These are phyloP conservation scores for Rhexocercosporidium sp. DNA, from an alignment of 2,329 filamentous ascomycete species.

Conservation along the genomic window DNA sequence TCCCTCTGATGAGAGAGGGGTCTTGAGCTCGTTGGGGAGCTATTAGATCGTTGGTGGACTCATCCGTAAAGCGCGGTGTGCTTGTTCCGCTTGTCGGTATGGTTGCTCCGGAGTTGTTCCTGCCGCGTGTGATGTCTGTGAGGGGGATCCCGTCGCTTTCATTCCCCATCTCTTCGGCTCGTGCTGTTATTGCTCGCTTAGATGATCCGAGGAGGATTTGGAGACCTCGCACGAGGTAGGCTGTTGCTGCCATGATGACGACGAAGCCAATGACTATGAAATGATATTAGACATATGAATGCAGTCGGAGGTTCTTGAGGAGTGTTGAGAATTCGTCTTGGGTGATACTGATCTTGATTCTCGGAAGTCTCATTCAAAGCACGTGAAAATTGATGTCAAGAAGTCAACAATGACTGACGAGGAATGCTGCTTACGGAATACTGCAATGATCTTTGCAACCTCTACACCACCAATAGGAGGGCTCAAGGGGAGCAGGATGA, in stretches of 20 bases:
- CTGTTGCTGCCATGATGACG: slow-evolving; percentile 56
- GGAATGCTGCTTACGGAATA: slow-evolving; percentile 54
- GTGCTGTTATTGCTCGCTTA: slow-evolving; percentile 56
- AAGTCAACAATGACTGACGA: not conserved
- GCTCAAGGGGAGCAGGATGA: slow-evolving; percentile 63
- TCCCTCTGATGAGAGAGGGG: slow-evolving; percentile 36
- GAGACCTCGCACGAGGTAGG: slow-evolving; percentile 59
- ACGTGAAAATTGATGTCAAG: not conserved
- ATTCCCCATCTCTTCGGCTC: slow-evolving; percentile 56
- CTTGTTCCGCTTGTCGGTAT: slow-evolving; percentile 20
- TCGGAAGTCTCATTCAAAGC: not conserved
- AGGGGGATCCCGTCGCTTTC: slow-evolving; percentile 56
- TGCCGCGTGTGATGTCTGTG: slow-evolving; percentile 34
- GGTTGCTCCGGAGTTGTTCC: slow-evolving; percentile 28
- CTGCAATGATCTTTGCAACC: slow-evolving; percentile 62
- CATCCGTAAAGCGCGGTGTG: slow-evolving; percentile 16
- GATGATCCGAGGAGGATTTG: slow-evolving; percentile 57
- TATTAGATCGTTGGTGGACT: slow-evolving; percentile 27
- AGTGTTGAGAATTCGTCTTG: not conserved
- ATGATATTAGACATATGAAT: not conserved
- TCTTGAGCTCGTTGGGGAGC: slow-evolving; percentile 38
- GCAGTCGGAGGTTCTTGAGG: not conserved
- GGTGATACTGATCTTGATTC: not conserved
- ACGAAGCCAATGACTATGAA: slow-evolving; percentile 59
- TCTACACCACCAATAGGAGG: slow-evolving; percentile 58